Evolutionary conservation across 2,329 filamentous ascomycete species (phyloP), one percentile per base, ranked within the genome.

Genomic region (Alternaria sp.): DNA sequence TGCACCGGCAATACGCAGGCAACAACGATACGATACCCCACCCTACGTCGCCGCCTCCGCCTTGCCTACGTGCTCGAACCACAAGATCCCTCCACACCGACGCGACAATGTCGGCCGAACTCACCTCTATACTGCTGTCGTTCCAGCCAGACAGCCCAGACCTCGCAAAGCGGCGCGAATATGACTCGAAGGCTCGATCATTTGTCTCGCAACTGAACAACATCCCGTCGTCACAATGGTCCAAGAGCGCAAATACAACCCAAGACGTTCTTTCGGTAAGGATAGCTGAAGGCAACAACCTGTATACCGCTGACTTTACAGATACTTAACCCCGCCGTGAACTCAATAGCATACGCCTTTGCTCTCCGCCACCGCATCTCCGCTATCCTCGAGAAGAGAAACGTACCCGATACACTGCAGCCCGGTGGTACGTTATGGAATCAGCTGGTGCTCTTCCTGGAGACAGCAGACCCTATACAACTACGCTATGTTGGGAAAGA

Each of bases 311-410:
- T 76, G 44, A 76, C 14, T 8, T 6, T 11, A 4, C 37, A 84
- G 77, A 68, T 84, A 33, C 79, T 89, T 61, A 83, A 90, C 69
- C 88, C 89, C 20, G 77, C 84, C 8, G 76, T 83, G 43, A 87
- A 91, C 74, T 86, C 87, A 18, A 82, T 90, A 65, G 82, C 87
- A 9, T 91, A 89, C 76, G 79, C 88, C 54, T 84, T 83, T 65
- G 81, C 86, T 50, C 81, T 91, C 41, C 76, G 82, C 50, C 81
- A 83, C 30, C 83, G 85, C 64, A 82, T 88, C 60, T 75, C 80
- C 43, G 75, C 63, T 25, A 64, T 45, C 33, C 72, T 30, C 74
- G 81, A 71, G 76, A 81, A 69, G 75, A 80, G 77, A 60, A 68
- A 69, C 30, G 69, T 81, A 6, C 75, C 81, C 8, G 79, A 82